Evolutionary conservation across 202 grass and related monocot genomes (phyloP).

Genomic region (Eragrostis tef): DNA sequence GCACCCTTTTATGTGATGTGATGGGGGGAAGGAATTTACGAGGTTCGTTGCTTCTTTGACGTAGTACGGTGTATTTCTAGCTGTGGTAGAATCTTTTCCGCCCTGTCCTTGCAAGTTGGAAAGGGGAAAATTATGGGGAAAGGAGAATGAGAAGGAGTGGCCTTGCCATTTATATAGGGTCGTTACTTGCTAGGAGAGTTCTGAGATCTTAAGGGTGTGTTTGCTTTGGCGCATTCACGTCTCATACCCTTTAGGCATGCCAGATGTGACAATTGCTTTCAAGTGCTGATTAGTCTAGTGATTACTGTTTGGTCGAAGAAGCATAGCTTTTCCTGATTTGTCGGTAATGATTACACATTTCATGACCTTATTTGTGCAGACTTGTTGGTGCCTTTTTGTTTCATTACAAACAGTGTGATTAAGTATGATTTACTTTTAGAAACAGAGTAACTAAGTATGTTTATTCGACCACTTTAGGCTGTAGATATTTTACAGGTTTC

Average conservation of each 20-base stretch:
- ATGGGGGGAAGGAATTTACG: slow-evolving; percentile 35
- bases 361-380: not conserved
- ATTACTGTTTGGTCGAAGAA: slow-evolving; percentile 13
- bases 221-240: slow-evolving; percentile 34
- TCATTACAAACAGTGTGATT: not conserved
- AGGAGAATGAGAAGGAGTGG: not conserved
- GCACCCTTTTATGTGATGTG: slow-evolving; percentile 33
- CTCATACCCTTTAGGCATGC: not conserved
- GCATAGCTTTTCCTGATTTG: slow-evolving; percentile 10
- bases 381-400: no score
- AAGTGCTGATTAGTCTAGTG: not conserved
- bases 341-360: slow-evolving; percentile 1
- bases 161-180: slow-evolving; percentile 9
- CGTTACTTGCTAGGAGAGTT: slow-evolving; percentile 27
- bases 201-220: slow-evolving; percentile 8
- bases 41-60: slow-evolving; percentile 22
- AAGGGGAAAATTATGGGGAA: not conserved
- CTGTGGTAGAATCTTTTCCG: not conserved
- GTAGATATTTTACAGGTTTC: slow-evolving; percentile 41
- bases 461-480: slow-evolving; percentile 29
- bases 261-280: not conserved
- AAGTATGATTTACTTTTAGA: no score
- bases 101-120: not conserved
- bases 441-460: slow-evolving; percentile 18
- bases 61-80: slow-evolving; percentile 16